Conservation (phyloP, 306 rosid species). For the Quercus ilex region DNA sequence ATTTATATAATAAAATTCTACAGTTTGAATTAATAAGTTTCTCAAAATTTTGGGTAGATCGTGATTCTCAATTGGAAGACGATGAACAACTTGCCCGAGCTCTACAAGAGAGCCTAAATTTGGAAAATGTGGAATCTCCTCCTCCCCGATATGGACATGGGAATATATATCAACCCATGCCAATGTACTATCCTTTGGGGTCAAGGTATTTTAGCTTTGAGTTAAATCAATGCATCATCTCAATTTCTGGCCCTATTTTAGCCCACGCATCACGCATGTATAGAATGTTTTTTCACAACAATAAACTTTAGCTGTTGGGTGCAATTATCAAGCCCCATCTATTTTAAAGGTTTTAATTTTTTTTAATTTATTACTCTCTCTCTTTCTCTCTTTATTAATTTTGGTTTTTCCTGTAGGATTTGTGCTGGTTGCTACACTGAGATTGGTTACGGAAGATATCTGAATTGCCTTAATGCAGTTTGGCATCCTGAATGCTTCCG, state of each 20-base stretch:
- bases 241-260: neutral
- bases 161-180: constrained; percentile 56
- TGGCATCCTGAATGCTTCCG: constrained; percentile 99
- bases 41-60: constrained; percentile 27
- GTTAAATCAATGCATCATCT: constrained; percentile 4
- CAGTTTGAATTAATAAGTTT: neutral
- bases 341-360: neutral
- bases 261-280: neutral
- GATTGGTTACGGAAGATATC: constrained; percentile 86
- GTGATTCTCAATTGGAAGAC: constrained; percentile 63
- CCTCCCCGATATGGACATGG: constrained; percentile 71
- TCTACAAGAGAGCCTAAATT: constrained; percentile 74
- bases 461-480: constrained; percentile 81
- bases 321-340: neutral
- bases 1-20: neutral
- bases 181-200: constrained; percentile 49
- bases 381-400: neutral
- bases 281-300: neutral
- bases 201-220: constrained; percentile 53
- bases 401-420: constrained; percentile 41
- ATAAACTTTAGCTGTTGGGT: neutral
- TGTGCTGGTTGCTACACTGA: constrained; percentile 79
- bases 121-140: constrained; percentile 32
- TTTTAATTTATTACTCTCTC: neutral
- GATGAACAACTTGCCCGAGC: constrained; percentile 92